Conservation (phyloP, 495 filamentous ascomycete species). For the Aspergillus cavernicola region DNA sequence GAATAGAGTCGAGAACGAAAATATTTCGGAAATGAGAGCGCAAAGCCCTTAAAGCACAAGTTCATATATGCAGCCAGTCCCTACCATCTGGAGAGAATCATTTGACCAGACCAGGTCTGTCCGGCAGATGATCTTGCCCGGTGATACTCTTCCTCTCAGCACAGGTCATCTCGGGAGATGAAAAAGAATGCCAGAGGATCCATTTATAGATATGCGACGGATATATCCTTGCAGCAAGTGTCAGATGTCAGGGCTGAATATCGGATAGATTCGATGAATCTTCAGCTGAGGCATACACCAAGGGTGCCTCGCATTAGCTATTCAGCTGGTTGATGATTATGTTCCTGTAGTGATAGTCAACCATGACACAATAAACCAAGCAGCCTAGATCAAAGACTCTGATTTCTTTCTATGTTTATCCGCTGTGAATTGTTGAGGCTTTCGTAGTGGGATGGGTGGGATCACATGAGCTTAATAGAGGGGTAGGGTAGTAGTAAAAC, state of each 20-base stretch:
- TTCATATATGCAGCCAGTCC: no score
- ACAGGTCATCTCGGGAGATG: not conserved
- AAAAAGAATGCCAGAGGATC: not conserved
- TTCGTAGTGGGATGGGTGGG: not conserved
- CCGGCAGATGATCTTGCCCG: conserved; percentile 3
- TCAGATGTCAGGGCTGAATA: no score
- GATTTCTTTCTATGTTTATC: not conserved
- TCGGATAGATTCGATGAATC: no score
- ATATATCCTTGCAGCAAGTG: no score
- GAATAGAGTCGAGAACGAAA: no score
- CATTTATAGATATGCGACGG: not conserved
- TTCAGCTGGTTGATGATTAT: not conserved
- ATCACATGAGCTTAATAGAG: not conserved
- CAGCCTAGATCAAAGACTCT: not conserved
- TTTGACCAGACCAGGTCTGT: not conserved
- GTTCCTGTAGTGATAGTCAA: no score
- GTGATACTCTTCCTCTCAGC: not conserved
- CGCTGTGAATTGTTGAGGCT: not conserved
- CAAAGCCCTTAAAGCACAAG: no score
- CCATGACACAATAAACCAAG: no score
- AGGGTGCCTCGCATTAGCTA: not conserved
- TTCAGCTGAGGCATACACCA: conserved; percentile 7
- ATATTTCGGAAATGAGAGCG: no score
- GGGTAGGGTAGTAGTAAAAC: no score
- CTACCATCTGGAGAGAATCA: not conserved